Base-by-base conservation (phyloP, 306 rosid species). In the Cucumis hystrix region DNA sequence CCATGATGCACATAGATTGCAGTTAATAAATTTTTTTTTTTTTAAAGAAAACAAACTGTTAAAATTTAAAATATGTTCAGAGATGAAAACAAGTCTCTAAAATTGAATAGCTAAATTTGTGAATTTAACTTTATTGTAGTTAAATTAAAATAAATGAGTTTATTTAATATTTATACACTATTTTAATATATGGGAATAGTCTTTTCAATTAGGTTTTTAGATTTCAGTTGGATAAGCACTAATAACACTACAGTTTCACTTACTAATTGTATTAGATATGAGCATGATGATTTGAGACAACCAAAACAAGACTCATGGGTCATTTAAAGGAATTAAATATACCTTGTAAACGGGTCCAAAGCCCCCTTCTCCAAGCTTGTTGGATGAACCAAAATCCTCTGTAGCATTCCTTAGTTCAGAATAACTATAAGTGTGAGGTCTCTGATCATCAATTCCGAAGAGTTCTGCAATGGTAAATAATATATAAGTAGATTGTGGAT, bases 301-400 rank as follows among this genome's bases (percentile, higher is more conserved):
- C 41, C 68, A 11, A 12, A 21, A 62, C 8, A 23, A 62, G 40
- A 13, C 43, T 66, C 25, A 23, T 21, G 7, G 56, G 59, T 7
- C 57, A 23, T 71, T 69, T 43, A 1, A 25, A 47, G 10, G 16
- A 35, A 47, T 30, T 9, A 41, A 40, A 49, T 58, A 77, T 83
- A 90, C 92, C 94, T 89, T 89, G 68, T 66, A 85, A 65, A 93
- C 96, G 35, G 94, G 92, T 83, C 98, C 96, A 80, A 93, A 90
- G 70, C 96, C 98, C 68, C 98, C 96, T 62, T 93, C 93, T 71
- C 98, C 91, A 58, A 91, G 88, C 79, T 91, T 93, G 69, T 91
- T 88, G 59, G 73, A 83, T 30, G 77, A 25, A 80, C 74, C 81
- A 76, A 90, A 87, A 84, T 91, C 96, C 80, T 83, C 62, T 15